Conservation (phyloP, 179 eudicot genomes). For the Silene coronaria region DNA sequence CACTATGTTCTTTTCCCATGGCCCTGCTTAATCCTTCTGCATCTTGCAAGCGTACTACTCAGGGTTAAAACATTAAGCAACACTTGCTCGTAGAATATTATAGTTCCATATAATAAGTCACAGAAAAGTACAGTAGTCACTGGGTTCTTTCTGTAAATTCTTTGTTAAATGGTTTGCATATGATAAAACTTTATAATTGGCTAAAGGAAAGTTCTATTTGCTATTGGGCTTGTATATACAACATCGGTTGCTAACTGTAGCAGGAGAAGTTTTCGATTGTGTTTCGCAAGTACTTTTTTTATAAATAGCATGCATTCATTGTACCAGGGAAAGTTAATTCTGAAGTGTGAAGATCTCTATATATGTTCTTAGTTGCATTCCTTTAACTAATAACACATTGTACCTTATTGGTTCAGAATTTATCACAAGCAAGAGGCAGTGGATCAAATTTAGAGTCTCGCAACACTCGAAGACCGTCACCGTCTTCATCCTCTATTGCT, state of each 20-base stretch:
- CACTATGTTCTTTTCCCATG: neutral
- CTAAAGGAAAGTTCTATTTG: neutral
- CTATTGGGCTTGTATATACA: neutral
- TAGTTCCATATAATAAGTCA: neutral
- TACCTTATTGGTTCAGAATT: slow-evolving; percentile 42
- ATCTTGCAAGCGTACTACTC: neutral
- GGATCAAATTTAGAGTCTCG: slow-evolving; percentile 64
- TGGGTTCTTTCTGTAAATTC: neutral
- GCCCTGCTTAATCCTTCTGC: neutral
- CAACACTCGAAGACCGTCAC: slow-evolving; percentile 56
- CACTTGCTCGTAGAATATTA: neutral
- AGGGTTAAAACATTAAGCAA: neutral
- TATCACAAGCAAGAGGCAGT: slow-evolving; percentile 66
- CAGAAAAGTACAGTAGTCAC: neutral
- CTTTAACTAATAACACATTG: neutral
- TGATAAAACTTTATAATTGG: neutral
- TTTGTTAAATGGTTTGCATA: neutral
- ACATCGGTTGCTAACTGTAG: neutral
- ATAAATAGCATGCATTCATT: neutral
- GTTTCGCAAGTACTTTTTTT: no score
- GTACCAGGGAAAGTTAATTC: neutral
- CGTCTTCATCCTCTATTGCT: slow-evolving; percentile 59
- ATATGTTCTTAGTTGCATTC: neutral
- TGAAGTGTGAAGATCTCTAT: slow-evolving; percentile 2
- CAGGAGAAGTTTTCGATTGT: neutral